These are phyloP conservation scores for Pseudogymnoascus sp. DNA, from an alignment of 2,329 filamentous ascomycete species.

Conservation along the genomic window DNA sequence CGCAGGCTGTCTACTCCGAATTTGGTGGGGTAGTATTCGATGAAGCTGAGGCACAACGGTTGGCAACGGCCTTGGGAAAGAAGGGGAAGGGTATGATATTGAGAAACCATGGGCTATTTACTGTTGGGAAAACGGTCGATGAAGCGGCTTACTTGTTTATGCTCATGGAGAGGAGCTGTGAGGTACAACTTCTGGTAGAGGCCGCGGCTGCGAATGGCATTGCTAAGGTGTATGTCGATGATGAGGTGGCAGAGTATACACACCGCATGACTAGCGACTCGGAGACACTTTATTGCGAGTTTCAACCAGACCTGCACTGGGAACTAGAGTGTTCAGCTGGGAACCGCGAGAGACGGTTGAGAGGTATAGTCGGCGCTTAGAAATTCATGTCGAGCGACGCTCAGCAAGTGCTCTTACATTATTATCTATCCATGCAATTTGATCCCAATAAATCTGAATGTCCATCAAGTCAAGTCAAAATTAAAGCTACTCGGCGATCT, in stretches of 20 bases:
- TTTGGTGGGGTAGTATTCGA: conserved; percentile 42
- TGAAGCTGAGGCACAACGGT: conserved; percentile 37
- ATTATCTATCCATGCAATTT: too few relatives aligned
- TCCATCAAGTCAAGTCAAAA: too few relatives aligned
- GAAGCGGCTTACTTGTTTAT: conserved; percentile 38
- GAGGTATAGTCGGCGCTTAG: not conserved
- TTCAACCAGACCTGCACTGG: conserved; percentile 1
- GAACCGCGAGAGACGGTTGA: not conserved
- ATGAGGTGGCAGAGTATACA: conserved; percentile 74
- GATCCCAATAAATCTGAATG: too few relatives aligned
- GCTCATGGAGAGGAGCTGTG: conserved; percentile 34
- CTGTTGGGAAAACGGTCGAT: conserved; percentile 31
- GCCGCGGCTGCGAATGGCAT: conserved; percentile 16
- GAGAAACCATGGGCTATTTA: conserved; percentile 32
- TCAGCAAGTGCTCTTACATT: too few relatives aligned
- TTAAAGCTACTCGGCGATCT: too few relatives aligned
- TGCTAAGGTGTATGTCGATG: conserved; percentile 55
- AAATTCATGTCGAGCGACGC: not conserved
- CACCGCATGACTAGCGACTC: not conserved
- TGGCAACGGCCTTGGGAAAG: conserved; percentile 33
- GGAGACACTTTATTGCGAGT: conserved; percentile 8
- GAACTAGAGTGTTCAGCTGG: not conserved
- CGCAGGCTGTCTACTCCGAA: conserved; percentile 29
- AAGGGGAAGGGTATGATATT: conserved; percentile 35
- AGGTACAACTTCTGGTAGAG: conserved; percentile 29